Evolutionary conservation across 768 basidiomycete species (phyloP).

Genomic region (Tricholoma hemisulphureum): DNA sequence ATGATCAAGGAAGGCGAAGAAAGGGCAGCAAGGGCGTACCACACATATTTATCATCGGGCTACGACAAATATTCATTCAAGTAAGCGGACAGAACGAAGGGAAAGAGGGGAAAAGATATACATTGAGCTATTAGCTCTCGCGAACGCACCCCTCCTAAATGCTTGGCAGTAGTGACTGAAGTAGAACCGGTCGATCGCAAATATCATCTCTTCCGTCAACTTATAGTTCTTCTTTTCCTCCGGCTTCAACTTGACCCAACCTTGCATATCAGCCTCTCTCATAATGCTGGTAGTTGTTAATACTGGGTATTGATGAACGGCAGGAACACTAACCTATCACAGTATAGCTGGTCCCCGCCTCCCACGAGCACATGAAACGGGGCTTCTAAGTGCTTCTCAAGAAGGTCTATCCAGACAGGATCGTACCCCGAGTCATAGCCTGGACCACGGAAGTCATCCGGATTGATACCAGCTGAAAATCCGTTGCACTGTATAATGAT

Average conservation of each 20-base stretch:
- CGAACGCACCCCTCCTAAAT: conserved; percentile 88
- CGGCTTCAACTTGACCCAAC: conserved; percentile 70
- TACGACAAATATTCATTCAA: conserved; percentile 26
- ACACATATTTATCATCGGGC: conserved; percentile 87
- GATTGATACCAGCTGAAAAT: conserved; percentile 86
- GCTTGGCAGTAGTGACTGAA: conserved; percentile 89
- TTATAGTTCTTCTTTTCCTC: conserved; percentile 56
- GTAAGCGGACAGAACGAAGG: conserved; percentile 1
- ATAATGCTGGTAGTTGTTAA: conserved; percentile 53
- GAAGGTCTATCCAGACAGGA: conserved; percentile 92
- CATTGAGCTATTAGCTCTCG: conserved; percentile 88
- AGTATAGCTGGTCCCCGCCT: conserved; percentile 92
- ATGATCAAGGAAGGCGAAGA: neutral
- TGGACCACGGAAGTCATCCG: conserved; percentile 80
- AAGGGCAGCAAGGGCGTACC: conserved; percentile 43
- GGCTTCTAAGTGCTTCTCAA: conserved; percentile 70
- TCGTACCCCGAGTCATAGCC: conserved; percentile 83
- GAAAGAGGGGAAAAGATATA: conserved; percentile 42
- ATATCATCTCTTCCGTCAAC: conserved; percentile 68
- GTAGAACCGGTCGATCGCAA: conserved; percentile 81
- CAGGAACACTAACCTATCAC: conserved; percentile 56
- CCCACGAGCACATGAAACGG: conserved; percentile 94
- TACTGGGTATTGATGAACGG: neutral
- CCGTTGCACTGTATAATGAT: conserved; percentile 67
- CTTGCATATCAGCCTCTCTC: conserved; percentile 85